phyloP scores from a whole-genome alignment of 1,139 yeast species.

The Candida dubliniensis region DNA sequence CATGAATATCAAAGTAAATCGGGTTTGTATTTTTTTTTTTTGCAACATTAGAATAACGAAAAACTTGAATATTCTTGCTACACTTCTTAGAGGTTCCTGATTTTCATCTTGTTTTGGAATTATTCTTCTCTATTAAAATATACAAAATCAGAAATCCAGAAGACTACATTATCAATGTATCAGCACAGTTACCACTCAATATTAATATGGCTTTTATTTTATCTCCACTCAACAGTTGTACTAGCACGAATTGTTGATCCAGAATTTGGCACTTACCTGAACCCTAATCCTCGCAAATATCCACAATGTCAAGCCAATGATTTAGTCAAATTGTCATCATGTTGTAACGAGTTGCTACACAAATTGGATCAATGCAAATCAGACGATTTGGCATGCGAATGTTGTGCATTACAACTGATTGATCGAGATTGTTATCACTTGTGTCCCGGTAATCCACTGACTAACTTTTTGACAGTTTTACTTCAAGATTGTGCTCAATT shows the following conservation, averaged over 20 bases:
- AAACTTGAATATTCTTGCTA: no score
- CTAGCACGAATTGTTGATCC: neutral
- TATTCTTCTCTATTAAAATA: neutral
- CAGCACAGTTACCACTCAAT: neutral
- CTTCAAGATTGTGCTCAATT: constrained; percentile 46
- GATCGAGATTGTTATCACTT: constrained; percentile 45
- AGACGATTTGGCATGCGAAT: constrained; percentile 55
- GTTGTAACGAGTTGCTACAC: constrained; percentile 47
- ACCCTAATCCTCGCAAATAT: constrained; percentile 46
- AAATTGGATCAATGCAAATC: constrained; percentile 50
- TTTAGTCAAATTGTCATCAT: constrained; percentile 38
- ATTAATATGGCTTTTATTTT: neutral
- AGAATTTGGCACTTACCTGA: constrained; percentile 44
- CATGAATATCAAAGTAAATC: no score
- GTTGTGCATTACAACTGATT: constrained; percentile 54
- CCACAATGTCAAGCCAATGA: constrained; percentile 43
- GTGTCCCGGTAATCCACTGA: constrained; percentile 51
- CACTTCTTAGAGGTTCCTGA: no score
- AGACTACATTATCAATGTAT: neutral
- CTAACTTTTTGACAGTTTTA: constrained; percentile 46
- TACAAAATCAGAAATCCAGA: neutral
- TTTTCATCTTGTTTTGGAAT: no score
- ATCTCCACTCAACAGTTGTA: neutral
- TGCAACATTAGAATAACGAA: no score
- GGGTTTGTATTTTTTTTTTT: no score